Conservation (phyloP, 2,329 filamentous ascomycete genomes). For the Claviceps cyperi region DNA sequence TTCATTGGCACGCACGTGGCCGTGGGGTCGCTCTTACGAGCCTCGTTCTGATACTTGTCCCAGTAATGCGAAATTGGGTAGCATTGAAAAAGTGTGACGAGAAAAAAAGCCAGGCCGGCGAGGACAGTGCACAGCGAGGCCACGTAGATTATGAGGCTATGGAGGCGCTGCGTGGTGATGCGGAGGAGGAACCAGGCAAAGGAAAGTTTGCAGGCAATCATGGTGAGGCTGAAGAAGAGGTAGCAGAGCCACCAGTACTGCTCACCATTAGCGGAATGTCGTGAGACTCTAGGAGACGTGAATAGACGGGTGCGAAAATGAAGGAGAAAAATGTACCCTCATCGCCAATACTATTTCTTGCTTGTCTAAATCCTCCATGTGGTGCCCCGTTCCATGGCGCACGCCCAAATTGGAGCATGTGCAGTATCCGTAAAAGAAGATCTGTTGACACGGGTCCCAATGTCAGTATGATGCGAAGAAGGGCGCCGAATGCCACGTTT, state of each 20-base stretch:
- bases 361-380: slow-evolving; percentile 17
- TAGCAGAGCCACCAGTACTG: slow-evolving; percentile 26
- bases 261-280: background rate
- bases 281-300: background rate
- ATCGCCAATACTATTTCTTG: slow-evolving; percentile 17
- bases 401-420: slow-evolving; percentile 18
- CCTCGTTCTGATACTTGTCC: slow-evolving; percentile 19
- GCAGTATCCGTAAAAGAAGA: slow-evolving; percentile 23
- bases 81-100: slow-evolving; percentile 27
- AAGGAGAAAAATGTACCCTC: slow-evolving; percentile 13
- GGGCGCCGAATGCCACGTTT: too few species aligned
- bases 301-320: too few species aligned
- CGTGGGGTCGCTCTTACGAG: too few species aligned
- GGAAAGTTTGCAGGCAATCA: slow-evolving; percentile 26
- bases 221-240: slow-evolving; percentile 21
- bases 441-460: slow-evolving; percentile 9
- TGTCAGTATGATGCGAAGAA: too few species aligned
- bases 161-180: slow-evolving; percentile 19
- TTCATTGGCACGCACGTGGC: slow-evolving; percentile 22
- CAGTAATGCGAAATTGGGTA: slow-evolving; percentile 26
- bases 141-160: slow-evolving; percentile 22
- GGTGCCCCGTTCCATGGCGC: slow-evolving; percentile 25
- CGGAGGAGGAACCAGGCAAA: slow-evolving; percentile 29
- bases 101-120: slow-evolving; percentile 25
- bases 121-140: slow-evolving; percentile 21